Conservation (phyloP, 192 early-diverging fungal genomes). For the Allomyces macrogynus region DNA sequence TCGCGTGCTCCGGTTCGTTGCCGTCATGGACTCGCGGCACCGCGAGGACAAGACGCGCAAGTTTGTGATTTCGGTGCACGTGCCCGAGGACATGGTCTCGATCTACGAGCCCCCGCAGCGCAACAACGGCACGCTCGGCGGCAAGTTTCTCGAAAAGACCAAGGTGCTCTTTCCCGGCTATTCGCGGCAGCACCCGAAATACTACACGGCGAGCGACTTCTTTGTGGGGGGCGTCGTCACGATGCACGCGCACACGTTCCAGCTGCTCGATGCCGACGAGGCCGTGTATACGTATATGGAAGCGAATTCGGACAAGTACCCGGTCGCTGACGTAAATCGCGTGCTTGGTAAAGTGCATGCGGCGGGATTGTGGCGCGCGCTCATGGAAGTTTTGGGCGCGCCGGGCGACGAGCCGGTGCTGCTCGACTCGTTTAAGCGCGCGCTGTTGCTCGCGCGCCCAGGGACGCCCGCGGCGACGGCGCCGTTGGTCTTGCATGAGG, state of each 20-base stretch:
- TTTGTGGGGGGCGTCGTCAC: slow-evolving; percentile 29
- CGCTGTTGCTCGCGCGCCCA: not conserved
- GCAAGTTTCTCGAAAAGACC: slow-evolving; percentile 41
- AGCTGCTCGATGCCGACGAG: slow-evolving; percentile 40
- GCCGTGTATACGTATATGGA: slow-evolving; percentile 37
- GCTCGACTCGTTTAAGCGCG: not conserved
- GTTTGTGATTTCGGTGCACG: slow-evolving; percentile 36
- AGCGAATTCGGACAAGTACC: slow-evolving; percentile 6
- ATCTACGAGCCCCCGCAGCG: slow-evolving; percentile 43
- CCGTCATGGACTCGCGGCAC: slow-evolving; percentile 37
- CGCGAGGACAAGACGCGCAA: slow-evolving; percentile 31
- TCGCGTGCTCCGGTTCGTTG: slow-evolving; percentile 37
- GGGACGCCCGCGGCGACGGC: not conserved
- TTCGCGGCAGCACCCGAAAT: slow-evolving; percentile 18
- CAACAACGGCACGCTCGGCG: slow-evolving; percentile 37
- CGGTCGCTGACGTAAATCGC: not conserved
- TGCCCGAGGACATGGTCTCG: slow-evolving; percentile 40
- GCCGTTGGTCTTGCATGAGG: not conserved
- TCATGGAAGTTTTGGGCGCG: not conserved
- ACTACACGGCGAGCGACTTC: slow-evolving; percentile 29
- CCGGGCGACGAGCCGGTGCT: not conserved
- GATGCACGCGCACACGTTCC: slow-evolving; percentile 25
- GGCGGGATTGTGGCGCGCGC: not conserved
- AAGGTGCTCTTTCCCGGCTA: slow-evolving; percentile 31
- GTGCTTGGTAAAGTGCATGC: not conserved